These are phyloP conservation scores for Dipteronia sinensis DNA, from an alignment of 345 rosid species.

Conservation along the genomic window DNA sequence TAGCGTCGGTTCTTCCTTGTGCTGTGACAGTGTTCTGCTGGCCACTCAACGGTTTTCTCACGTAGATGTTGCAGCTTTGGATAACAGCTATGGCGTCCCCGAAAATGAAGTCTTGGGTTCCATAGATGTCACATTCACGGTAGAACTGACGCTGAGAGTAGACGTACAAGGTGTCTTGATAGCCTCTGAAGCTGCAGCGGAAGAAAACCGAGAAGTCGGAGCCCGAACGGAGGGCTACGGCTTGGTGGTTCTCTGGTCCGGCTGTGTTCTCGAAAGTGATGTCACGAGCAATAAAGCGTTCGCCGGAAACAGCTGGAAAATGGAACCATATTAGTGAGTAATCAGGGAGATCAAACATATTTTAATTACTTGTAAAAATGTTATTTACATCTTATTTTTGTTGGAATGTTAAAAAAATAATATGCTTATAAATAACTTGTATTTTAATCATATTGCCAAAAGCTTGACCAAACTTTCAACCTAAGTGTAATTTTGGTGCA, in stretches of 20 bases:
- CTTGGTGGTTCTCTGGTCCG: slow-evolving; percentile 80
- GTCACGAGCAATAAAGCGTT: slow-evolving; percentile 71
- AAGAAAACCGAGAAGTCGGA: slow-evolving; percentile 81
- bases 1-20: slow-evolving; percentile 63
- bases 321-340: slow-evolving; percentile 8
- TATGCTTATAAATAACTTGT: background rate
- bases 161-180: slow-evolving; percentile 89
- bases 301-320: slow-evolving; percentile 60
- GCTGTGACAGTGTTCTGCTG: slow-evolving; percentile 76
- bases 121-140: slow-evolving; percentile 69
- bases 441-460: background rate
- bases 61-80: slow-evolving; percentile 69
- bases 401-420: background rate
- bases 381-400: background rate
- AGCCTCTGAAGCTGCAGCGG: slow-evolving; percentile 79
- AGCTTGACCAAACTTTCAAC: too few species aligned
- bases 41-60: slow-evolving; percentile 47
- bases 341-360: background rate
- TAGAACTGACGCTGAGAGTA: slow-evolving; percentile 83
- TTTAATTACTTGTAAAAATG: too few species aligned
- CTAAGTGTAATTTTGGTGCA: too few species aligned
- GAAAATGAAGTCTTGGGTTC: slow-evolving; percentile 79
- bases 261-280: slow-evolving; percentile 90
- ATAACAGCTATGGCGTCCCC: slow-evolving; percentile 67
- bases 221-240: slow-evolving; percentile 85